Base-by-base conservation (phyloP, 768 basidiomycete species). In the Tylopilus rubrobrunneus region DNA sequence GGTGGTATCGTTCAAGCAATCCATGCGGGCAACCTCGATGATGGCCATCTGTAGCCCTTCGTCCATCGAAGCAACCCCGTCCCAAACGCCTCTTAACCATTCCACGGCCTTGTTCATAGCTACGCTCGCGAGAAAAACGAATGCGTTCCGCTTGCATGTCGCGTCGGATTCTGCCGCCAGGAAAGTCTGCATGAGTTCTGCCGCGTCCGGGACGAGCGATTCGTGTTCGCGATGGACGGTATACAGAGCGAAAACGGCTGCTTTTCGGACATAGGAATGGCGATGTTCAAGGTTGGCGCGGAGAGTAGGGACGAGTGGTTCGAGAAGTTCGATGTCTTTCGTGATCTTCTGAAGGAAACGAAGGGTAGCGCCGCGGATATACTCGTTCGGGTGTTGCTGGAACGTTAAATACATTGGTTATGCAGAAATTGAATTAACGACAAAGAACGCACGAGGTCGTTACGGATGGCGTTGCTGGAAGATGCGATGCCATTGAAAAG, bases 341-440 rank as follows among this genome's bases (percentile, higher is more conserved):
- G 88, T 80, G 49, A 99, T 88, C 76, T 99, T 99, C 74, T 96
- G 92, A 12, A 98, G 80, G 75, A 95, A 96, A 25, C 97, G 88
- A 33, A 98, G 83, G 11, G 92, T 95, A n/a, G 94, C 92, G 43
- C 97, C 97, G 36, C 97, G 90, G 63, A 99, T 97, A 71, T 98
- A 99, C 76, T 99, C 97, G 64, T 99, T 98, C 9, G 96, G 95
- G 65, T 99, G 97, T 94, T 98, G 95, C 90, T 95, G 58, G 7
- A 41, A 23, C 33, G 45, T 28, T 1, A 31, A n/a, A 29, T 3
- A 37, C 4, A 17, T 61, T 39, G 53, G 47, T 36, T 34, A 27
- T 23, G 10, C 8, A 15, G 11, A 12, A 12, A 34, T 19, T 14
- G 12, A 51, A 7, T 57, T 36, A 28, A 27, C 28, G 3, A 40